Conservation (phyloP, 2,329 filamentous ascomycete genomes). For the Epichloe brachyelytri region DNA sequence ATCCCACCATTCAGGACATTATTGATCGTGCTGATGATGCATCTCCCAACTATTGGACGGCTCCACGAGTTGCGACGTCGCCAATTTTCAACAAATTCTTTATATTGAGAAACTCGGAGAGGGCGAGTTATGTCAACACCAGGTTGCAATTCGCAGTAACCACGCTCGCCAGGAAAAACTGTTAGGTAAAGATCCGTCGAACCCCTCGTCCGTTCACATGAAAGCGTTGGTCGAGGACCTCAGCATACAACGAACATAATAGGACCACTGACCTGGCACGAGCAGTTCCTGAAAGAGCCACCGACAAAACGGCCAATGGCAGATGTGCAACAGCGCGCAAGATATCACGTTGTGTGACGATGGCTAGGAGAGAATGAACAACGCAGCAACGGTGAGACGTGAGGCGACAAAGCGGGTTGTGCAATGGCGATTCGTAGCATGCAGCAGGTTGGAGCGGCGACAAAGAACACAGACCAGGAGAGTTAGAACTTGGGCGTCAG, state of each 20-base stretch:
- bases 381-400: constrained; percentile 5
- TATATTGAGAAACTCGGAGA: not conserved
- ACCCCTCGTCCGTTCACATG: not conserved
- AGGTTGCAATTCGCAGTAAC: not conserved
- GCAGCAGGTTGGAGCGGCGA: constrained; percentile 4
- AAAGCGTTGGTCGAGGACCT: not conserved
- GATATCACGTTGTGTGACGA: not conserved
- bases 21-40: constrained; percentile 3
- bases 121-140: not conserved
- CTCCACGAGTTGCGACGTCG: constrained; percentile 1
- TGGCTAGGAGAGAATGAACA: constrained; percentile 1
- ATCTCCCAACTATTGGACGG: not conserved
- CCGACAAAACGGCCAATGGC: not conserved
- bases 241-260: not conserved
- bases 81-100: not conserved
- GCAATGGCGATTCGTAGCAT: constrained; percentile 11
- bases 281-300: constrained; percentile 1
- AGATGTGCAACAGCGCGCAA: constrained; percentile 2
- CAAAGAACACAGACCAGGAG: constrained; percentile 1
- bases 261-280: constrained; percentile 1
- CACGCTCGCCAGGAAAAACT: not conserved
- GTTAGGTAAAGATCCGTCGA: not conserved
- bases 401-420: constrained; percentile 5
- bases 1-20: constrained; percentile 5
- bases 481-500: not conserved